Conservation (phyloP, 129 eudicot genomes). For the Erigeron canadensis region DNA sequence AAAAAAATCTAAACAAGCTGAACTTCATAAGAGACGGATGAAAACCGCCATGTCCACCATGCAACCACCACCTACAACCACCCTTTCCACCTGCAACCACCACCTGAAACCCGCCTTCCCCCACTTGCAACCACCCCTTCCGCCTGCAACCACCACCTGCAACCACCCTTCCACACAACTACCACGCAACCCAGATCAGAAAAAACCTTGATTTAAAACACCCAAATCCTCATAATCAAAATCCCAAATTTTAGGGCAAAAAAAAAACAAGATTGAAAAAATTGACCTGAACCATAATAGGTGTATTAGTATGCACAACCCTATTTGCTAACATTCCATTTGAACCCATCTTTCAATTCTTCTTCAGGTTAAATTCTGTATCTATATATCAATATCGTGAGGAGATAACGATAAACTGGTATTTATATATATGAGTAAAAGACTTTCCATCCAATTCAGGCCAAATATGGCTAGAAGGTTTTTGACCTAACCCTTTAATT, state of each 20-base stretch:
- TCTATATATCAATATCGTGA: conserved; percentile 1
- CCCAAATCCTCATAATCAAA: conserved; percentile 1
- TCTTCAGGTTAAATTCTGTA: conserved; percentile 18
- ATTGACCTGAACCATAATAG: conserved; percentile 95
- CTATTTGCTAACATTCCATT: conserved; percentile 78
- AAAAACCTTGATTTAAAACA: conserved; percentile 20
- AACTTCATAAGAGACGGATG: too few relatives aligned
- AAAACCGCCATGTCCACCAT: too few relatives aligned
- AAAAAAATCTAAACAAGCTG: too few relatives aligned
- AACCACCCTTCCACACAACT: too few relatives aligned
- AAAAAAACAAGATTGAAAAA: background rate
- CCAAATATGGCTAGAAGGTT: too few relatives aligned
- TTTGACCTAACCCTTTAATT: too few relatives aligned
- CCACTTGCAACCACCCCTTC: too few relatives aligned
- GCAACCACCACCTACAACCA: too few relatives aligned
- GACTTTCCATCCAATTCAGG: conserved; percentile 31
- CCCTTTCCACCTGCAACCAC: too few relatives aligned
- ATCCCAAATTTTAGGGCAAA: conserved; percentile 28
- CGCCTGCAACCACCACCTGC: too few relatives aligned
- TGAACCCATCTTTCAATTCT: conserved; percentile 65
- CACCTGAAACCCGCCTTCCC: too few relatives aligned
- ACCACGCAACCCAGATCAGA: too few relatives aligned
- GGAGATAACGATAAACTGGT: background rate
- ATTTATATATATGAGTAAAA: background rate
- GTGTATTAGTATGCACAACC: conserved; percentile 67